Conservation (phyloP, 768 basidiomycete genomes). For the Russula foetens region DNA sequence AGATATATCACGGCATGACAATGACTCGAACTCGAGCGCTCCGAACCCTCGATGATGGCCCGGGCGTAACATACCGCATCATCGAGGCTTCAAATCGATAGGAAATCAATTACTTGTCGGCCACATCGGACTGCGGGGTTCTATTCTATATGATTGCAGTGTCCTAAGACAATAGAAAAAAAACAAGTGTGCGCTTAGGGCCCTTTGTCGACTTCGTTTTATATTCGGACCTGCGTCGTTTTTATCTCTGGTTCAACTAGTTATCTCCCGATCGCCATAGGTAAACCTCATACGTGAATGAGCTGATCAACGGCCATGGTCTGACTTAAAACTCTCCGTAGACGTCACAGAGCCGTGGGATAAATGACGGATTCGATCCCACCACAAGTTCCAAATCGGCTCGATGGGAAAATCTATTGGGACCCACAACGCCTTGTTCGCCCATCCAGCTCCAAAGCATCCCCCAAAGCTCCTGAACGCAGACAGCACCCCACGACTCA, state of each 20-base stretch:
- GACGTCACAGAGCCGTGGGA: background rate
- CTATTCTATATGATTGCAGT: background rate
- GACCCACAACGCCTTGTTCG: background rate
- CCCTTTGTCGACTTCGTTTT: background rate
- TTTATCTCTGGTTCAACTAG: background rate
- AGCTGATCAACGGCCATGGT: background rate
- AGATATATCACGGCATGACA: background rate
- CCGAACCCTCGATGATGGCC: background rate
- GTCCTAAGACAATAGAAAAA: background rate
- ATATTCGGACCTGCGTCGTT: background rate
- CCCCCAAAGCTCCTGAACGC: background rate
- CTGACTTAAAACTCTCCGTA: background rate
- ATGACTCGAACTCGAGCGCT: constrained; percentile 3
- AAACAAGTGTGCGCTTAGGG: background rate
- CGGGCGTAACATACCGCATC: background rate
- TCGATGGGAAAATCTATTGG: background rate
- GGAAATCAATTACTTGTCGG: background rate
- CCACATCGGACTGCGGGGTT: background rate
- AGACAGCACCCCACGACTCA: background rate
- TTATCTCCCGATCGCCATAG: background rate
- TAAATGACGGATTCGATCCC: background rate
- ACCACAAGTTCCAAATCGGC: background rate
- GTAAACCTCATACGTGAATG: background rate
- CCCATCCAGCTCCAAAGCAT: background rate
- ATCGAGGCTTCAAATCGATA: background rate